These are phyloP conservation scores for Claviceps arundinis DNA, from an alignment of 2,329 filamentous ascomycete genomes.

Conservation along the genomic window DNA sequence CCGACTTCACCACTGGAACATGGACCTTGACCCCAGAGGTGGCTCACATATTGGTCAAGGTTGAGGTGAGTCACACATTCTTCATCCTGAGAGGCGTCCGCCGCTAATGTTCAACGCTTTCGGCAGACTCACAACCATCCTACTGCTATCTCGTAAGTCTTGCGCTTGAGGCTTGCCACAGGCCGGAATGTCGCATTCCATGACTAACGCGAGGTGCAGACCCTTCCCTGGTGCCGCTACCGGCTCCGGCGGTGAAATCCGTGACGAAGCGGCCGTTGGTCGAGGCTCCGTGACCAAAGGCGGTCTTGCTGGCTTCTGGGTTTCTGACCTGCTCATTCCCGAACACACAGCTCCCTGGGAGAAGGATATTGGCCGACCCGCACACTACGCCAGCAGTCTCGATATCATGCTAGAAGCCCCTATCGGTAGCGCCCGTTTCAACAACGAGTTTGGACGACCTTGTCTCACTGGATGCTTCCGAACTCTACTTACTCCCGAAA, in stretches of 20 bases:
- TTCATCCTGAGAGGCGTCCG: too few relatives aligned
- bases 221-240: slow-evolving; percentile 88
- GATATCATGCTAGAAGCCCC: slow-evolving; percentile 98
- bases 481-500: slow-evolving; percentile 54
- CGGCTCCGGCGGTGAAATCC: slow-evolving; percentile 87
- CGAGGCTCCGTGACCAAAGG: slow-evolving; percentile 87
- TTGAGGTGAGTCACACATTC: slow-evolving; percentile 40
- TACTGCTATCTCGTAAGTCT: slow-evolving; percentile 62
- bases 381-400: slow-evolving; percentile 82
- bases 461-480: slow-evolving; percentile 83
- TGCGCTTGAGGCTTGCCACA: background rate
- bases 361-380: slow-evolving; percentile 73
- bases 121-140: slow-evolving; percentile 79
- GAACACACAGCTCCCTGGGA: slow-evolving; percentile 80
- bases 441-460: slow-evolving; percentile 93
- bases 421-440: slow-evolving; percentile 88
- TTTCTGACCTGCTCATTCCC: slow-evolving; percentile 86
- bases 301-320: slow-evolving; percentile 83
- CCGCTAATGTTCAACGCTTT: too few relatives aligned
- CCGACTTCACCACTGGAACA: slow-evolving; percentile 70
- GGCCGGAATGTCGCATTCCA: background rate
- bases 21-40: slow-evolving; percentile 81
- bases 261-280: slow-evolving; percentile 89
- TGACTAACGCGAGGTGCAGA: slow-evolving; percentile 4
- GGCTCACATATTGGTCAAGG: slow-evolving; percentile 81